Percentiles rank a stretch among this genome's conserved stretches.
Evolutionary conservation across 371 early-diverging fungal species (phyloP).

Genomic region (Lichtheimia ramosa): DNA sequence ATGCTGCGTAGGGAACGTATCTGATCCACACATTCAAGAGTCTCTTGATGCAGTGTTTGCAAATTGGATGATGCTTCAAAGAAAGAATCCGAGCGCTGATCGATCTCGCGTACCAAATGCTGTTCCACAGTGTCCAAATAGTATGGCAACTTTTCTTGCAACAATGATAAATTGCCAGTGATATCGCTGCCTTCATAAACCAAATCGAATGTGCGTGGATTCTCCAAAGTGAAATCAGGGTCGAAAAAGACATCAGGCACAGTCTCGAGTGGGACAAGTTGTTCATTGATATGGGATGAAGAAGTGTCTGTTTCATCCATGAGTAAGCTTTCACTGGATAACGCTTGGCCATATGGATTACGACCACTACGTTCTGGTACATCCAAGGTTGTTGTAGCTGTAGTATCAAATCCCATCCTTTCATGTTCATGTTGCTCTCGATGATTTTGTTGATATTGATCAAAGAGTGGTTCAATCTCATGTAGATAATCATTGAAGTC

Average conservation of each 20-base stretch:
- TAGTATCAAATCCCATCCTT: conserved; percentile 11
- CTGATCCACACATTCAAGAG: conserved; percentile 79
- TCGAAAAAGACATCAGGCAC: conserved; percentile 89
- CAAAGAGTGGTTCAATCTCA: conserved; percentile 60
- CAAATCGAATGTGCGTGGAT: conserved; percentile 85
- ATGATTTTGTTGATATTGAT: conserved; percentile 59
- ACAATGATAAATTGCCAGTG: conserved; percentile 45
- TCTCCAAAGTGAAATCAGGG: conserved; percentile 79
- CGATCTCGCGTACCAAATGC: conserved; percentile 88
- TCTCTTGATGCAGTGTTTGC: conserved; percentile 87
- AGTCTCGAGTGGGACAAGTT: conserved; percentile 70
- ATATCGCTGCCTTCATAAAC: conserved; percentile 70
- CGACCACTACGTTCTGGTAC: conserved; percentile 39
- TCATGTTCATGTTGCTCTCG: conserved; percentile 24
- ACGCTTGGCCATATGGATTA: conserved; percentile 56
- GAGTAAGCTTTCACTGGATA: conserved; percentile 47
- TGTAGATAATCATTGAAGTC: conserved; percentile 72
- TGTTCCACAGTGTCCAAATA: conserved; percentile 92
- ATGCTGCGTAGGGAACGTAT: conserved; percentile 74
- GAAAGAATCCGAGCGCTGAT: conserved; percentile 85
- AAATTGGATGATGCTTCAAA: conserved; percentile 91
- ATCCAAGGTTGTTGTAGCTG: conserved; percentile 7
- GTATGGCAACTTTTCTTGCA: conserved; percentile 86
- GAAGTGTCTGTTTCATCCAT: conserved; percentile 28
- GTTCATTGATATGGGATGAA: conserved; percentile 24